A percentile compares a stretch with the other conserved stretches of the same genome.
These are phyloP conservation scores for Pyrenopolyporus hunteri DNA, from an alignment of 495 filamentous ascomycete species.

Conservation along the genomic window DNA sequence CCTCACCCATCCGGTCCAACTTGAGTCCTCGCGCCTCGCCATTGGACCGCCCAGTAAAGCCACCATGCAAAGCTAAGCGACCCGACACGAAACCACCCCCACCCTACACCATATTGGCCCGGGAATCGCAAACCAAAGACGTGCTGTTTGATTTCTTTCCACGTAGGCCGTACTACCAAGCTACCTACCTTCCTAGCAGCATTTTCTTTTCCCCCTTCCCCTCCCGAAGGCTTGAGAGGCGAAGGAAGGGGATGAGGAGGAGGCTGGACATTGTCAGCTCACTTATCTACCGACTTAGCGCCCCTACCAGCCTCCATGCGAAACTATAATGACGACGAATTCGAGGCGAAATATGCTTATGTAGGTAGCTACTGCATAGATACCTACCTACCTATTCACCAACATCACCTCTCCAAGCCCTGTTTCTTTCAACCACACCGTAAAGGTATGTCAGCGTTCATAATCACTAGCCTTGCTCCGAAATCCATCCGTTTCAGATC, in stretches of 20 bases:
- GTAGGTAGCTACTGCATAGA: background rate
- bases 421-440: no score
- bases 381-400: background rate
- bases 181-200: background rate
- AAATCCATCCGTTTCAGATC: slow-evolving; percentile 24
- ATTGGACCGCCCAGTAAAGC: slow-evolving; percentile 30
- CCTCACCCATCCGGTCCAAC: slow-evolving; percentile 22
- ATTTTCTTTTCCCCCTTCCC: background rate
- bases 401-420: slow-evolving; percentile 6
- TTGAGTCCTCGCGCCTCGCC: slow-evolving; percentile 16
- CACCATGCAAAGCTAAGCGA: slow-evolving; percentile 25
- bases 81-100: slow-evolving; percentile 12
- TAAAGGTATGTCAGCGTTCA: background rate
- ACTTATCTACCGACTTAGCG: background rate
- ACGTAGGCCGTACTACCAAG: slow-evolving; percentile 31
- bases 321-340: slow-evolving; percentile 3
- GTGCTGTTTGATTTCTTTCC: slow-evolving; percentile 28
- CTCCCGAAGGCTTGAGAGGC: slow-evolving; percentile 3
- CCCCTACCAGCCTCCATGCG: slow-evolving; percentile 14
- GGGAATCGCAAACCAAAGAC: slow-evolving; percentile 18
- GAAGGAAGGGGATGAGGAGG: no score
- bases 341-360: background rate
- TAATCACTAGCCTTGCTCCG: slow-evolving; percentile 7
- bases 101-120: slow-evolving; percentile 25
- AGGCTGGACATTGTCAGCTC: slow-evolving; percentile 22